These are phyloP conservation scores for Jamesozyma gamospora DNA, from an alignment of 805 yeast genomes.

Conservation along the genomic window DNA sequence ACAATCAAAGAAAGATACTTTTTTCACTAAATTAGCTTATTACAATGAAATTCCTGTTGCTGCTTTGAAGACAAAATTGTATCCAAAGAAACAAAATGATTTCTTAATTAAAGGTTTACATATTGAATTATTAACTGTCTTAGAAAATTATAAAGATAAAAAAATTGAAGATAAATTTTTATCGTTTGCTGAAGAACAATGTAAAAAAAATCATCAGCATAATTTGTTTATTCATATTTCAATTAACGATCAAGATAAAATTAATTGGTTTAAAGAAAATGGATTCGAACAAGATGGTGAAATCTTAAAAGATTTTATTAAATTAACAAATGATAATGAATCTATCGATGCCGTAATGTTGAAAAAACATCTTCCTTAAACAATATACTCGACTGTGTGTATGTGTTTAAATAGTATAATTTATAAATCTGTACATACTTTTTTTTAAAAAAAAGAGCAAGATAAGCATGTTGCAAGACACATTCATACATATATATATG, in stretches of 20 bases:
- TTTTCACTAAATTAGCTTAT: slow-evolving; percentile 34
- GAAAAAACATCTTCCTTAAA: slow-evolving; percentile 7
- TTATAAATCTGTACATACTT: too few species aligned
- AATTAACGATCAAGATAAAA: slow-evolving; percentile 32
- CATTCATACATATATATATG: not conserved
- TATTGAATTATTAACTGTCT: slow-evolving; percentile 58
- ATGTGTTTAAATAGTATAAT: too few species aligned
- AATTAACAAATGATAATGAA: slow-evolving; percentile 4
- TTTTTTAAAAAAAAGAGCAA: too few species aligned
- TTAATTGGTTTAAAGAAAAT: slow-evolving; percentile 41
- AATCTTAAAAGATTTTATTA: slow-evolving; percentile 1
- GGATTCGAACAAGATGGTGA: slow-evolving; percentile 36
- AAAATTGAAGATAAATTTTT: slow-evolving; percentile 57
- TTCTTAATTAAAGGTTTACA: slow-evolving; percentile 44
- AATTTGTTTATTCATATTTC: slow-evolving; percentile 45
- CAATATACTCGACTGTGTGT: too few species aligned
- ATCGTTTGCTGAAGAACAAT: slow-evolving; percentile 45
- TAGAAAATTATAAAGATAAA: slow-evolving; percentile 48
- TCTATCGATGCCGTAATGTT: slow-evolving; percentile 16
- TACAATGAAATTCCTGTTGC: slow-evolving; percentile 78
- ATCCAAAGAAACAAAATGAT: slow-evolving; percentile 32
- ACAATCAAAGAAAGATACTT: slow-evolving; percentile 10
- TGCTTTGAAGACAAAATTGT: slow-evolving; percentile 49
- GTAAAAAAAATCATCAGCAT: slow-evolving; percentile 36
- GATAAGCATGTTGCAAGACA: too few species aligned